These are phyloP conservation scores for Scutellaria barbata DNA, from an alignment of 257 asterid species.

Conservation along the genomic window DNA sequence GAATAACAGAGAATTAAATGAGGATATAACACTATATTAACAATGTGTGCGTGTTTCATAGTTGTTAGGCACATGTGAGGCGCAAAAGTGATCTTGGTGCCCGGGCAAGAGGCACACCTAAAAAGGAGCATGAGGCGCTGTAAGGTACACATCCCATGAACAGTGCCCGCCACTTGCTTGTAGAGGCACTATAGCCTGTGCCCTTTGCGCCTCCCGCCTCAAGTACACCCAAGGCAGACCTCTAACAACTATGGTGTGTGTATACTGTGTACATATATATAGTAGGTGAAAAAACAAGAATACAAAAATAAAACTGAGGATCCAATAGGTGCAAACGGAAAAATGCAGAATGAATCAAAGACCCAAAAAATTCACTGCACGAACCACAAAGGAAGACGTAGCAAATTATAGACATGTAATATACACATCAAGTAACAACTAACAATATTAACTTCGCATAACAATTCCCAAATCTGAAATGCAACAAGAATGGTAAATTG, in stretches of 20 bases:
- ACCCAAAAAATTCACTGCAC: background rate
- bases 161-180: too few relatives aligned
- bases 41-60: background rate
- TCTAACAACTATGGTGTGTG: background rate
- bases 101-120: too few relatives aligned
- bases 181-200: too few relatives aligned
- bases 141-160: too few relatives aligned
- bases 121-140: too few relatives aligned
- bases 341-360: background rate
- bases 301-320: slow-evolving; percentile 6
- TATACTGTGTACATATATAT: background rate
- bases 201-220: too few relatives aligned
- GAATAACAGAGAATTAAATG: slow-evolving; percentile 41
- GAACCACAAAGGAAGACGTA: background rate
- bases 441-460: too few relatives aligned
- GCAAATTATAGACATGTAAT: too few relatives aligned
- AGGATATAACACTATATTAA: slow-evolving; percentile 31
- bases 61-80: too few relatives aligned
- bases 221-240: too few relatives aligned
- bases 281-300: slow-evolving; percentile 3
- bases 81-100: too few relatives aligned
- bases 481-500: background rate
- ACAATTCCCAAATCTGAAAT: background rate
- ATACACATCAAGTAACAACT: background rate
- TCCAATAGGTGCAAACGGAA: slow-evolving; percentile 1